Evolutionary conservation across 768 basidiomycete genomes (phyloP).

Genomic region (Rhizopogon rudus): DNA sequence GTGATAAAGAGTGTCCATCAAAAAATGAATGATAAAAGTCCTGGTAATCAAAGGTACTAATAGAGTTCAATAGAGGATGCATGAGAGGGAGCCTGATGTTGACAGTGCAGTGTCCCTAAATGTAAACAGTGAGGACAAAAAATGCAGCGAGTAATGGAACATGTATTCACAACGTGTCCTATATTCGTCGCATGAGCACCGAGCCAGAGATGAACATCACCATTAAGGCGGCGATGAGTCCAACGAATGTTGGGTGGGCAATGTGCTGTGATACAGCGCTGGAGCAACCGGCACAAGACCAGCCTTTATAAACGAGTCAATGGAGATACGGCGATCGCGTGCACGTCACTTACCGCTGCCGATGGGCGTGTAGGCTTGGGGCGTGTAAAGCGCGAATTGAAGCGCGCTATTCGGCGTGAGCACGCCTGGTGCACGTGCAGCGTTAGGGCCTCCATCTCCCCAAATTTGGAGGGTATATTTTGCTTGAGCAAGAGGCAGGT

Average conservation of each 20-base stretch:
- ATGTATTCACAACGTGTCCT: neutral
- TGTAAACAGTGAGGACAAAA: neutral
- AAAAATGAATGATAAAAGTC: neutral
- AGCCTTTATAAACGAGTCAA: constrained; percentile 34
- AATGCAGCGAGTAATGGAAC: neutral
- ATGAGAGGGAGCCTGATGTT: neutral
- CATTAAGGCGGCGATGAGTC: constrained; percentile 50
- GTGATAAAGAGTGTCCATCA: neutral
- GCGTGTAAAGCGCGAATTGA: constrained; percentile 82
- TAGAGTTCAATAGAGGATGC: neutral
- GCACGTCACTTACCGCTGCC: constrained; percentile 37
- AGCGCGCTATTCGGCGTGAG: constrained; percentile 65
- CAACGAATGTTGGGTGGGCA: constrained; percentile 52
- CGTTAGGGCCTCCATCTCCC: constrained; percentile 73
- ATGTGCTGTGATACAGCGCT: constrained; percentile 29
- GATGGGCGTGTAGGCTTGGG: constrained; percentile 64
- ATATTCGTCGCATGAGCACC: constrained; percentile 16
- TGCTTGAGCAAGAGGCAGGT: constrained; percentile 66
- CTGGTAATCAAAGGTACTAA: neutral
- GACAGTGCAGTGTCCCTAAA: neutral
- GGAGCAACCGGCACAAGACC: constrained; percentile 49
- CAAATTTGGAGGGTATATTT: constrained; percentile 77
- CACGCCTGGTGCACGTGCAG: constrained; percentile 54
- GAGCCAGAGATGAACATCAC: constrained; percentile 67
- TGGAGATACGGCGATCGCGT: neutral